Base-by-base conservation (phyloP, 805 yeast genomes). In the Vanderwaltozyma tropicalis region DNA sequence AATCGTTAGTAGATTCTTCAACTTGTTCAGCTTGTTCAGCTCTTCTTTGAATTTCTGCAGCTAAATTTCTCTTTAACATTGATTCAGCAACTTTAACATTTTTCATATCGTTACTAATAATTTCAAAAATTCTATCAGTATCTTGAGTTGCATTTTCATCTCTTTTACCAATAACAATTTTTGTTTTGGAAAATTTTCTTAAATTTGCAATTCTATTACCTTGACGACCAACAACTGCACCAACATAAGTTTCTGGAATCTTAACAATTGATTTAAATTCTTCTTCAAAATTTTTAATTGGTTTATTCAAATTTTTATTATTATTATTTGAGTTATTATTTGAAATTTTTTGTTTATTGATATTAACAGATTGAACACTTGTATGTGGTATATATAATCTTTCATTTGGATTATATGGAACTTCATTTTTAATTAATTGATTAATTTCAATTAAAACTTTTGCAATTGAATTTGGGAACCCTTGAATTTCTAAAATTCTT, bases 181-280 rank as follows among this genome's bases (percentile, higher is more conserved):
- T 72, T 28, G 95, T 87, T 29, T 87, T 88, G 34, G 87, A 74
- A 26, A 70, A 70, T 49, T 80, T 76, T 49, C 95, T 72, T 35
- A 87, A 80, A 43, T 87, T 94, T 58, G 82, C 92, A 47, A 87
- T 85, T 62, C 94, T 74, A 21, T 83, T 66, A 28, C 95, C 95
- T 46, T 79, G 77, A 48, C 80, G 80, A 42, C 96, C 96, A 49
- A 87, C 84, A 38, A 87, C 68, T 35, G 94, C 89, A 31, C 96
- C 96, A 32, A 87, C 95, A 64, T 78, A 77, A 42, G 78, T 84
- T 47, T 80, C 78, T 28, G 94, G 85, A 54, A 85, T 80, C 21
- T 46, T 37, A 8, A 53, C 47, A 12, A 42, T 41, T 3, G 45
- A 38, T 31, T 42, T 47, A 31, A 44, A 41, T 27, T 48, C 50